A percentile compares a stretch with the other conserved stretches of the same genome.
phyloP scores from a whole-genome alignment of 495 filamentous ascomycete species.

The Rusavskia elegans region DNA sequence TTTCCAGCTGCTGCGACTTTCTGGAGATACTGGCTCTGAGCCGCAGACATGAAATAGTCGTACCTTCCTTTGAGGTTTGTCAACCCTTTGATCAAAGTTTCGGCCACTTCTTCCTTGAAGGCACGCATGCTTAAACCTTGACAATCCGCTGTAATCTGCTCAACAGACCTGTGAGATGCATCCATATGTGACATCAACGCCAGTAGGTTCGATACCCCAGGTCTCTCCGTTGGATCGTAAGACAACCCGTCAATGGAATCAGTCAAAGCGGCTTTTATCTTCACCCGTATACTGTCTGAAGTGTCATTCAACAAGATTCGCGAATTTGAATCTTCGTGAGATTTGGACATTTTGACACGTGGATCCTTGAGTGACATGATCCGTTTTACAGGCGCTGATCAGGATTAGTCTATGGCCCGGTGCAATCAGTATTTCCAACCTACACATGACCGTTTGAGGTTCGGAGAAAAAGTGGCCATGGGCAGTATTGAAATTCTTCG shows the following conservation, averaged over 20 bases:
- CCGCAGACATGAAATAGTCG: slow-evolving; percentile 19
- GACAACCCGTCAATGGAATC: slow-evolving; percentile 47
- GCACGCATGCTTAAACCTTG: slow-evolving; percentile 33
- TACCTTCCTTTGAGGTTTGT: slow-evolving; percentile 46
- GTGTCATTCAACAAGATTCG: slow-evolving; percentile 69
- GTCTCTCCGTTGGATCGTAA: slow-evolving; percentile 54
- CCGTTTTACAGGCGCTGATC: slow-evolving; percentile 53
- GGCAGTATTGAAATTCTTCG: slow-evolving; percentile 64
- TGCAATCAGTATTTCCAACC: slow-evolving; percentile 8
- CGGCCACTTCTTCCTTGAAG: slow-evolving; percentile 50
- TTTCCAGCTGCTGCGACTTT: too few relatives aligned
- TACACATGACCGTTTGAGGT: slow-evolving; percentile 67
- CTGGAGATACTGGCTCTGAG: too few relatives aligned
- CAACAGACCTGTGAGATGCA: slow-evolving; percentile 22
- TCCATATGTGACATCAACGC: slow-evolving; percentile 56
- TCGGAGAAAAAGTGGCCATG: slow-evolving; percentile 46
- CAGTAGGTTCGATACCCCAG: slow-evolving; percentile 78
- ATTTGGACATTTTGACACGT: slow-evolving; percentile 83
- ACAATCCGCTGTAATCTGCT: slow-evolving; percentile 39
- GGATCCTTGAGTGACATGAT: slow-evolving; percentile 81
- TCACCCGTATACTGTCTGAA: slow-evolving; percentile 39
- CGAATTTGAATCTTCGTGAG: slow-evolving; percentile 48
- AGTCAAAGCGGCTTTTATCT: slow-evolving; percentile 61
- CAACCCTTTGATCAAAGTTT: slow-evolving; percentile 38
- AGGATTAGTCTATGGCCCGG: not conserved